Evolutionary conservation across 495 filamentous ascomycete species (phyloP).

Genomic region (Penicillium daleae): DNA sequence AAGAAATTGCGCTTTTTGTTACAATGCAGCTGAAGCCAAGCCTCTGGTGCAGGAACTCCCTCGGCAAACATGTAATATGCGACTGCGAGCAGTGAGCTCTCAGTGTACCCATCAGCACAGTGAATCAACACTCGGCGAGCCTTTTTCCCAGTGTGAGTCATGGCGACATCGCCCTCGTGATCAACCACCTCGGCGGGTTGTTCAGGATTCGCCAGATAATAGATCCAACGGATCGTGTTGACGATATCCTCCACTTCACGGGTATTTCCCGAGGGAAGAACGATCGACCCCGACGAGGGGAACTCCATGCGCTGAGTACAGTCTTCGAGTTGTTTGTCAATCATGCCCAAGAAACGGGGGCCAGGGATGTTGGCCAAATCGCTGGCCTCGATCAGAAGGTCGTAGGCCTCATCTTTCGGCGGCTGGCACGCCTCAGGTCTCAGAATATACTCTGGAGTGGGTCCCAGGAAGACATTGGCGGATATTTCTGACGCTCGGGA

Average conservation of each 20-base stretch:
- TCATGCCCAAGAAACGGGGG: slow-evolving; percentile 54
- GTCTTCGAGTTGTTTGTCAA: slow-evolving; percentile 60
- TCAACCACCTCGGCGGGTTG: slow-evolving; percentile 50
- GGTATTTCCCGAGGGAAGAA: slow-evolving; percentile 77
- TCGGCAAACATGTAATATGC: slow-evolving; percentile 92
- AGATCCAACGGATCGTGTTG: slow-evolving; percentile 87
- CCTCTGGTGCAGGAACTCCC: slow-evolving; percentile 74
- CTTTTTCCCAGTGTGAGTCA: slow-evolving; percentile 42
- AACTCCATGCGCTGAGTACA: slow-evolving; percentile 74
- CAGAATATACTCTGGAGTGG: slow-evolving; percentile 71
- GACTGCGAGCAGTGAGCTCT: slow-evolving; percentile 82
- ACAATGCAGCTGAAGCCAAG: slow-evolving; percentile 85
- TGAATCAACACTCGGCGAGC: slow-evolving; percentile 79
- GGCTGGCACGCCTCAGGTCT: slow-evolving; percentile 26
- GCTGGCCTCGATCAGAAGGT: slow-evolving; percentile 83
- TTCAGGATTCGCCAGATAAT: slow-evolving; percentile 69
- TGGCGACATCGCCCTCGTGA: slow-evolving; percentile 60
- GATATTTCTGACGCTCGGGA: slow-evolving; percentile 86
- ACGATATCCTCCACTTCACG: slow-evolving; percentile 81
- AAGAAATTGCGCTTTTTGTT: slow-evolving; percentile 90
- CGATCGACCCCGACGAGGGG: slow-evolving; percentile 88
- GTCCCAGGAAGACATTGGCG: slow-evolving; percentile 86
- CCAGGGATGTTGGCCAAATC: slow-evolving; percentile 75
- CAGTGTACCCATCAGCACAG: slow-evolving; percentile 95
- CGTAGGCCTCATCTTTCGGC: slow-evolving; percentile 49